Evolutionary conservation across 768 basidiomycete genomes (phyloP), one percentile per base, ranked within the genome.

Genomic region (Tulasnella sp.): DNA sequence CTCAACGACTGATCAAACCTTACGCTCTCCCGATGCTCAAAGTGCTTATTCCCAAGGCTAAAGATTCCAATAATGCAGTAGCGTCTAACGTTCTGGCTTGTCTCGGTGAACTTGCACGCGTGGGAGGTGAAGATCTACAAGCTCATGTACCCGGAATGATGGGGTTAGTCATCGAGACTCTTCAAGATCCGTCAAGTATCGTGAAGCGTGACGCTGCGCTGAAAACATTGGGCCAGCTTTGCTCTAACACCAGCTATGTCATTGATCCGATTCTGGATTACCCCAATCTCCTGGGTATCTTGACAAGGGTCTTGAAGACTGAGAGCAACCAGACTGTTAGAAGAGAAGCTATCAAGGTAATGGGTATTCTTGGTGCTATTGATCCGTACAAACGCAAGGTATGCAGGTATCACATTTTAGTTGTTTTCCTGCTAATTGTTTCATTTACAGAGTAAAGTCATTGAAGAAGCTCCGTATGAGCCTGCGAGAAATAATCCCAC

Each of bases 321-420:
- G 95, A 99, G 59, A 72, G 72, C 5, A 79, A 70, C 9, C 74
- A 73, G 59, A 66, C 70, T 10, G 81, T 90, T 9, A 72, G 87
- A 39, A 73, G 93, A 27, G 93, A 98, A 58, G 83, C 93, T 13
- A 83, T 98, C 48, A 86, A 92, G 62, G 92, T 95, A 3, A 74
- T 99, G 54, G 95, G 95, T 56, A 89, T 96, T 45, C 73, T 99
- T 15, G 95, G 95, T 42, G 95, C 95, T 5, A 67, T 98, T 27
- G 95, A 99, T 64, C 95, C 95, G 0, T 99, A 95, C 65, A 75
- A 83, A 60, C 80, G 92, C 57, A 91, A 93, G 77, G 91, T 89
- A 61, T 39, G 69, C 58, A 22, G 15, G 31, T 22, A 2, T n/a
- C 12, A 12, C 20, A n/a, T 40, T 27, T 7, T 7, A 25, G n/a